Percentiles rank a stretch among this genome's conserved stretches.
Conservation (phyloP, 192 early-diverging fungal genomes). For the Piromyces finnis region DNA sequence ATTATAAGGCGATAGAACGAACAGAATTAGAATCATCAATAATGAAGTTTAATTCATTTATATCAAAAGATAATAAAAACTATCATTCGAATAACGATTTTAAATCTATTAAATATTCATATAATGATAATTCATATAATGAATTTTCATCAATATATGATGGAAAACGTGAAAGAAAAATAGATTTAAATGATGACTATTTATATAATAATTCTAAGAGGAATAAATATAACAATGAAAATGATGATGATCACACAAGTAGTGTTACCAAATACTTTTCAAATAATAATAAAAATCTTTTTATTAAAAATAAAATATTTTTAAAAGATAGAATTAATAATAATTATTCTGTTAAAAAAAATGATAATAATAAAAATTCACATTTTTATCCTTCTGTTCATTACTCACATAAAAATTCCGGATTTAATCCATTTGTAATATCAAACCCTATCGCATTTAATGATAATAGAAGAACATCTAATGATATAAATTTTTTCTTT, state of each 20-base stretch:
- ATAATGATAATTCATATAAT: not conserved
- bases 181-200: not conserved
- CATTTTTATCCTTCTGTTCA: not conserved
- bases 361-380: not conserved
- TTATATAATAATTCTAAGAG: not conserved
- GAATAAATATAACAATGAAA: not conserved
- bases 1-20: too few species aligned
- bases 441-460: too few species aligned
- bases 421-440: too few species aligned
- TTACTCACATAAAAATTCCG: too few species aligned
- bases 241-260: not conserved
- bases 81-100: not conserved
- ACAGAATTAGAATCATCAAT: too few species aligned
- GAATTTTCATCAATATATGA: not conserved
- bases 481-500: not conserved
- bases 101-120: not conserved
- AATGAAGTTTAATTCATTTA: too few species aligned
- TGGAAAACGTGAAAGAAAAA: not conserved
- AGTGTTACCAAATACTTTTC: not conserved
- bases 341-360: not conserved
- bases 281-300: not conserved
- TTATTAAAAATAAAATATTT: not conserved
- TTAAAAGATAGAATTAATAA: not conserved
- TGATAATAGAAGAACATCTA: not conserved
- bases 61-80: not conserved